These are phyloP conservation scores for Elymus sibiricus DNA, from an alignment of 176 grass and related monocot species.

Conservation along the genomic window DNA sequence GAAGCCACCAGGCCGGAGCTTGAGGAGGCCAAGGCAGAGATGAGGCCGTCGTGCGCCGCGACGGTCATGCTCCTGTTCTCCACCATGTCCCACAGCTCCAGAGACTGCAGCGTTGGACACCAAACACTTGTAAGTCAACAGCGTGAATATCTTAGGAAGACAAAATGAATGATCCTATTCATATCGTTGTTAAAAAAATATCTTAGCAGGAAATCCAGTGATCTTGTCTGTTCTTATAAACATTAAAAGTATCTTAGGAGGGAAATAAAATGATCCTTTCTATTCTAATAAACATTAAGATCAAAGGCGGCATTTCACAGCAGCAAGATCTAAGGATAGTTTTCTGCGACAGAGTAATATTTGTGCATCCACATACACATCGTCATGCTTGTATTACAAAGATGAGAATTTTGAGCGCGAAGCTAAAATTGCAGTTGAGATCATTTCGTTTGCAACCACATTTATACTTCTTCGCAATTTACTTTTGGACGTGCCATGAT, in stretches of 20 bases:
- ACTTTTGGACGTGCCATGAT: neutral
- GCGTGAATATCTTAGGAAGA: neutral
- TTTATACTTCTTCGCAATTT: neutral
- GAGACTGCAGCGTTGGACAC: conserved; percentile 48
- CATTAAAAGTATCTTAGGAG: too few species aligned
- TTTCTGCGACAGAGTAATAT: neutral
- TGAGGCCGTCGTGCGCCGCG: conserved; percentile 49
- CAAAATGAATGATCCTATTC: neutral
- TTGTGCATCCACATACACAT: neutral
- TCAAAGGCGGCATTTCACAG: neutral
- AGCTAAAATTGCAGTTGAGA: neutral
- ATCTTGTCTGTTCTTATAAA: neutral
- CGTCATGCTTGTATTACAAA: neutral
- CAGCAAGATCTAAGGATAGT: neutral
- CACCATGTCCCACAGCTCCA: conserved; percentile 88
- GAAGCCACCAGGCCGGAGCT: conserved; percentile 75
- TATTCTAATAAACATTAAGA: neutral
- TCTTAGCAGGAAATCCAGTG: neutral
- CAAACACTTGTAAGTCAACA: neutral
- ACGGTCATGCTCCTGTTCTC: conserved; percentile 76
- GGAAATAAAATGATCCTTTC: neutral
- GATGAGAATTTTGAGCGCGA: neutral
- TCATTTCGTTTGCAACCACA: neutral
- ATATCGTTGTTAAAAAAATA: neutral
- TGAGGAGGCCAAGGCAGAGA: conserved; percentile 60